Conservation (phyloP, 73 alveolate species). For the Tetrahymena thermophila region DNA sequence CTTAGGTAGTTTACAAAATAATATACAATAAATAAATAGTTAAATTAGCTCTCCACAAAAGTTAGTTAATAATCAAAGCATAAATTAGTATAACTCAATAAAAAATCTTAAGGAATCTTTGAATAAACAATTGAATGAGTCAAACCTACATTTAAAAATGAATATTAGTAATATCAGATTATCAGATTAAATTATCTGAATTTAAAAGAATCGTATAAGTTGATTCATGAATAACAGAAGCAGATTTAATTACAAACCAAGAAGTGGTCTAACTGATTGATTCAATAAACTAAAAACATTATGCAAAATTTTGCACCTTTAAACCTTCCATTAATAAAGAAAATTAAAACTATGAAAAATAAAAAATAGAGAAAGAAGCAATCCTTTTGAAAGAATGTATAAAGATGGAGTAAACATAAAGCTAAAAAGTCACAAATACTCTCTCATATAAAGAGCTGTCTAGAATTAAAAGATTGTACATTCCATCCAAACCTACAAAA, state of each 20-base stretch:
- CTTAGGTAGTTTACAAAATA: not conserved
- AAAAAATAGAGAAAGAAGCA: not conserved
- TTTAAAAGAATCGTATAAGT: not conserved
- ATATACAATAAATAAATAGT: not conserved
- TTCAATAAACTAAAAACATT: not conserved
- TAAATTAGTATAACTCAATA: not conserved
- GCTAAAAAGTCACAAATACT: not conserved
- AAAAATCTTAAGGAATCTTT: not conserved
- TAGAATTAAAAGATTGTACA: not conserved
- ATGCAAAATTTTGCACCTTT: not conserved
- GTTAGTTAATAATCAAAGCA: not conserved
- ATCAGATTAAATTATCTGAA: not conserved
- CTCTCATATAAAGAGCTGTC: not conserved
- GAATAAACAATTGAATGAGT: not conserved
- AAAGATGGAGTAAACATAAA: not conserved
- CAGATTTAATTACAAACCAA: not conserved
- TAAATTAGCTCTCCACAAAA: not conserved
- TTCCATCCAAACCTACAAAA: not conserved
- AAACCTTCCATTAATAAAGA: not conserved
- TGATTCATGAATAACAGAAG: not conserved
- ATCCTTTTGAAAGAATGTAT: not conserved
- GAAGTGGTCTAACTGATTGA: not conserved
- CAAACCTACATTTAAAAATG: not conserved
- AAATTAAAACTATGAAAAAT: not conserved
- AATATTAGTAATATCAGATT: not conserved